Evolutionary conservation across 2,329 filamentous ascomycete species (phyloP).

Genomic region (Salinomyces thailandicus): DNA sequence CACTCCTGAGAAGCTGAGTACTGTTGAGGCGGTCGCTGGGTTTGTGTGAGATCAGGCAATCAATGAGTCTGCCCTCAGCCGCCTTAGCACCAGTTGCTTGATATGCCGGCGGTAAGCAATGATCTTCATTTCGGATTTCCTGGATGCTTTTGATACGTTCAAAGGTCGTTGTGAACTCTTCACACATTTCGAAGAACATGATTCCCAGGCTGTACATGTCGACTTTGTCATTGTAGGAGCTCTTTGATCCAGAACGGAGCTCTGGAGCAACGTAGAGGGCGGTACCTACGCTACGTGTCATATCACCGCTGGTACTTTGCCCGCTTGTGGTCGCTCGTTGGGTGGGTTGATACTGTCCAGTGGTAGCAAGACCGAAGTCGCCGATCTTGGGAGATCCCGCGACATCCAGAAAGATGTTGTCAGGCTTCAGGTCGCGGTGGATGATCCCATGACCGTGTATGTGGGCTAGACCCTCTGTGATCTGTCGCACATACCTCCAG

Average conservation of each 20-base stretch:
- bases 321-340: conserved; percentile 39
- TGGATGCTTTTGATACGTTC: conserved; percentile 57
- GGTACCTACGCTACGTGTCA: conserved; percentile 64
- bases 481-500: conserved; percentile 85
- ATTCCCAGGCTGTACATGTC: conserved; percentile 98
- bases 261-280: conserved; percentile 91
- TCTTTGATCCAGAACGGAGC: conserved; percentile 62
- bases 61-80: conserved; percentile 64
- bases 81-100: conserved; percentile 53
- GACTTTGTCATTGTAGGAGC: conserved; percentile 83
- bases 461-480: conserved; percentile 79
- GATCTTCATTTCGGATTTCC: conserved; percentile 55
- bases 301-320: conserved; percentile 38
- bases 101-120: conserved; percentile 64
- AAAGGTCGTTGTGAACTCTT: conserved; percentile 50
- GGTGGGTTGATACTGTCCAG: conserved; percentile 58
- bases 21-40: conserved; percentile 76
- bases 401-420: conserved; percentile 93
- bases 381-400: conserved; percentile 88
- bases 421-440: conserved; percentile 90
- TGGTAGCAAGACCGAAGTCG: conserved; percentile 90
- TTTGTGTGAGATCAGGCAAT: conserved; percentile 69
- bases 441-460: conserved; percentile 88
- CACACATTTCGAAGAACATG: conserved; percentile 97
- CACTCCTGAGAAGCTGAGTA: conserved; percentile 69